Conservation (phyloP, 225 moss, liverwort and hornwort species). For the Physcomitrium patens region DNA sequence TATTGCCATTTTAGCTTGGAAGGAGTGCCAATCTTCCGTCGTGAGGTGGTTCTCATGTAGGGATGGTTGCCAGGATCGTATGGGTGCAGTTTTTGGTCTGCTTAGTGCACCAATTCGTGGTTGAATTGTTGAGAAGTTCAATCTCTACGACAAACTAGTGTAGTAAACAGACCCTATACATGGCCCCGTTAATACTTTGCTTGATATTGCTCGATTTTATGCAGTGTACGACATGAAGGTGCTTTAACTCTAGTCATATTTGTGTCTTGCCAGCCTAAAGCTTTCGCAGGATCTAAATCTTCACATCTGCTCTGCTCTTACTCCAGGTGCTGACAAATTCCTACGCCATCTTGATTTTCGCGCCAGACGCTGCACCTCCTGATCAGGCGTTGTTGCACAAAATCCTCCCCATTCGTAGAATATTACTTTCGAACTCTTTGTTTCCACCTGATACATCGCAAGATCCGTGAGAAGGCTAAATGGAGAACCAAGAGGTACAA, state of each 20-base stretch:
- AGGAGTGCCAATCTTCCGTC: neutral
- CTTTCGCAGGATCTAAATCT: neutral
- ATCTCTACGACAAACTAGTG: neutral
- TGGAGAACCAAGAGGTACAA: conserved; percentile 50
- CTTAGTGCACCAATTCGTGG: conserved; percentile 5
- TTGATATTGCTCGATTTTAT: neutral
- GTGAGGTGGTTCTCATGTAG: too few species aligned
- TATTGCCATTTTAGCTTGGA: neutral
- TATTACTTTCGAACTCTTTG: neutral
- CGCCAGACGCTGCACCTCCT: neutral
- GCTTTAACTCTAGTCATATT: neutral
- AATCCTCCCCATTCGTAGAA: conserved; percentile 12
- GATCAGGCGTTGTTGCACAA: too few species aligned
- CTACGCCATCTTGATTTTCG: neutral
- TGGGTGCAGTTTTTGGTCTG: neutral
- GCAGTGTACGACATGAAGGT: neutral
- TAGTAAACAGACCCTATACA: too few species aligned
- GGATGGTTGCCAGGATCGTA: conserved; percentile 1
- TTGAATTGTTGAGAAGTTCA: conserved; percentile 2
- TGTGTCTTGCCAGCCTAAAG: neutral
- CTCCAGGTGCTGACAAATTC: neutral
- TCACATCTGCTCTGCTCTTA: neutral
- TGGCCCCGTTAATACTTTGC: too few species aligned
- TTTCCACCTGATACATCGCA: conserved; percentile 9
- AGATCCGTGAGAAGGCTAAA: conserved; percentile 33